Percentiles rank a stretch among this genome's conserved stretches.
Evolutionary conservation across 352 stramenopile species (phyloP).

Genomic region (Globisporangium polare): DNA sequence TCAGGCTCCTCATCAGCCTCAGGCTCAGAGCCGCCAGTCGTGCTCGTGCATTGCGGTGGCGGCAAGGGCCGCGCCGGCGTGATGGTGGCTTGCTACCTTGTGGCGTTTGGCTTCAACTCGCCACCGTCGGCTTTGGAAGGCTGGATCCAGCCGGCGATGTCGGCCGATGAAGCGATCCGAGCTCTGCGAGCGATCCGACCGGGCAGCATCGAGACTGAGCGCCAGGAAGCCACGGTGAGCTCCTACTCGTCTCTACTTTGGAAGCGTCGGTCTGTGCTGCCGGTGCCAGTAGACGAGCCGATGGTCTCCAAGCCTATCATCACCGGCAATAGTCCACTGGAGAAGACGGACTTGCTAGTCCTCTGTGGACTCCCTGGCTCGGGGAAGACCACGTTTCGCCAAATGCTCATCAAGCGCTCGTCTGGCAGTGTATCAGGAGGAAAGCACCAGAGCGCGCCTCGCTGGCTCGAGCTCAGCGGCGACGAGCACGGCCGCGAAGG

Average conservation of each 20-base stretch:
- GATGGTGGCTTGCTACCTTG: constrained; percentile 65
- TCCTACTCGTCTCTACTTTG: constrained; percentile 53
- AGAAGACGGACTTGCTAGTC: constrained; percentile 42
- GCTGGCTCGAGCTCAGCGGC: constrained; percentile 48
- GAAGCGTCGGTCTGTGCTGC: constrained; percentile 43
- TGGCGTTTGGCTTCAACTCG: constrained; percentile 49
- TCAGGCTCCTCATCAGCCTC: constrained; percentile 6
- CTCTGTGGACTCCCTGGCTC: constrained; percentile 55
- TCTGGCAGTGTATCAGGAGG: constrained; percentile 3
- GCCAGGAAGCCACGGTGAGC: constrained; percentile 42
- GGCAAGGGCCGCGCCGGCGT: constrained; percentile 59
- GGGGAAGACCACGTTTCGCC: constrained; percentile 60
- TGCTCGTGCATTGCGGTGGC: constrained; percentile 63
- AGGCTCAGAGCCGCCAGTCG: constrained; percentile 4
- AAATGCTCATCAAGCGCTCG: constrained; percentile 35
- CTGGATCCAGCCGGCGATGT: constrained; percentile 45
- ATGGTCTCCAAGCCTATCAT: constrained; percentile 30
- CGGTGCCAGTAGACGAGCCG: constrained; percentile 23
- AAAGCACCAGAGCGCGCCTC: constrained; percentile 3
- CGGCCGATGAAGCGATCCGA: constrained; percentile 34
- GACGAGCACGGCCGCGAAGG: constrained; percentile 44
- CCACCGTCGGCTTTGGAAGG: constrained; percentile 18
- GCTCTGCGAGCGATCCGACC: constrained; percentile 38
- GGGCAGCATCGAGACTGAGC: constrained; percentile 52
- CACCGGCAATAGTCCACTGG: constrained; percentile 21